Conservation (phyloP, 2,329 filamentous ascomycete genomes). For the Colletotrichum magnum region DNA sequence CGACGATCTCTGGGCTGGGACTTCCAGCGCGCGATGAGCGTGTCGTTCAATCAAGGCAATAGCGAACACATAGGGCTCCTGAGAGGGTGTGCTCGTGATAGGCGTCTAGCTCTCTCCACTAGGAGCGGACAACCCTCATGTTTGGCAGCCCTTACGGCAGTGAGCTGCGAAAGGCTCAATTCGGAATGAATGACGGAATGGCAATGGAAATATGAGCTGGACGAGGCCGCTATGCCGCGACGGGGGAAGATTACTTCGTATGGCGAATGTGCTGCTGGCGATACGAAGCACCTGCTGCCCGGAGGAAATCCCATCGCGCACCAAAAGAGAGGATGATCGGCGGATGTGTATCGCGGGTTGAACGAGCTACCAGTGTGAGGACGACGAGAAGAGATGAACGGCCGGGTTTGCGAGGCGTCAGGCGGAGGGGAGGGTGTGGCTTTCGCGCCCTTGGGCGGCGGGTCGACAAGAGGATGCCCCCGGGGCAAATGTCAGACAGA, state of each 20-base stretch:
- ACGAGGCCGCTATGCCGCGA: neutral
- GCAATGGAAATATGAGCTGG: neutral
- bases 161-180: neutral
- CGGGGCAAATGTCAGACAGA: neutral
- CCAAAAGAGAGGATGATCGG: neutral
- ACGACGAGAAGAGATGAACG: slow-evolving; percentile 26
- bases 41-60: too few species aligned
- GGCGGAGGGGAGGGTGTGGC: too few species aligned
- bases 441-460: too few species aligned
- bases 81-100: too few species aligned
- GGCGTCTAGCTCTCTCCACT: too few species aligned
- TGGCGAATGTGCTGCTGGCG: neutral
- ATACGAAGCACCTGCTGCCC: slow-evolving; percentile 1
- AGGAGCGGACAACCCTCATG: neutral
- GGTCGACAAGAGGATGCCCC: too few species aligned
- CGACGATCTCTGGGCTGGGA: too few species aligned
- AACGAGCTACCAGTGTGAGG: neutral
- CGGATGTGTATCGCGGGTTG: neutral
- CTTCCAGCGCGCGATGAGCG: too few species aligned
- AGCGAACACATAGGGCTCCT: too few species aligned
- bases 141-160: neutral
- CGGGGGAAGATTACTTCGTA: neutral
- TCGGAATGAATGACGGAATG: slow-evolving; percentile 12
- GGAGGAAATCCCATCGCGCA: neutral
- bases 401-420: neutral